Conservation (phyloP, 192 early-diverging fungal genomes). For the Gigaspora rosea region DNA sequence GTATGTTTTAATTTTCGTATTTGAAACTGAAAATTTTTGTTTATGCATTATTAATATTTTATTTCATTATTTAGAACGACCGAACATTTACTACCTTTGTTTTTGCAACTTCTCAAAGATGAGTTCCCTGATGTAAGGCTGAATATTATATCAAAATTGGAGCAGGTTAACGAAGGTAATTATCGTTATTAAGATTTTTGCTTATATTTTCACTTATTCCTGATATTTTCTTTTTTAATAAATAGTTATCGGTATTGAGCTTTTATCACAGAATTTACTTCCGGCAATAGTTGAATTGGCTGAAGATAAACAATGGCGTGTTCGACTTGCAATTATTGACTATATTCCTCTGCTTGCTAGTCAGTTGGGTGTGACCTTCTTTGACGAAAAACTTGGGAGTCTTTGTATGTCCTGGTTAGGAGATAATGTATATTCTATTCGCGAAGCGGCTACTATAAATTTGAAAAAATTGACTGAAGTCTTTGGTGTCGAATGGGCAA, state of each 20-base stretch:
- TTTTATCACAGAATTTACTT: constrained; percentile 93
- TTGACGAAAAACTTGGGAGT: constrained; percentile 92
- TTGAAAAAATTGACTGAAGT: constrained; percentile 95
- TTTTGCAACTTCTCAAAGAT: constrained; percentile 96
- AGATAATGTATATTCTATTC: constrained; percentile 94
- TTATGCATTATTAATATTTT: neutral
- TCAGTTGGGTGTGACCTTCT: constrained; percentile 95
- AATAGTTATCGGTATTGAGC: constrained; percentile 91
- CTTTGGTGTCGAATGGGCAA: constrained; percentile 99
- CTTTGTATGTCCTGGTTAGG: constrained; percentile 99
- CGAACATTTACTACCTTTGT: constrained; percentile 92
- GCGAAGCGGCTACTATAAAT: constrained; percentile 95
- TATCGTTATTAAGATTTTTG: neutral
- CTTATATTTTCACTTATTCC: neutral
- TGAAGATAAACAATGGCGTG: constrained; percentile 99
- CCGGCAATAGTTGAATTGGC: constrained; percentile 98
- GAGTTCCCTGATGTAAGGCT: constrained; percentile 96
- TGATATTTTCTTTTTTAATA: neutral
- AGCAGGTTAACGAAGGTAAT: constrained; percentile 87
- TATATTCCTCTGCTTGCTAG: constrained; percentile 96
- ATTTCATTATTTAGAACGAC: constrained; percentile 65
- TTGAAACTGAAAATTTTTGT: neutral
- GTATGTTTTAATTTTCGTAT: constrained; percentile 47
- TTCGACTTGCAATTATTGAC: constrained; percentile 98
- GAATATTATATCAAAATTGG: constrained; percentile 98